These are phyloP conservation scores for Salix purpurea DNA, from an alignment of 345 rosid species.

Conservation along the genomic window DNA sequence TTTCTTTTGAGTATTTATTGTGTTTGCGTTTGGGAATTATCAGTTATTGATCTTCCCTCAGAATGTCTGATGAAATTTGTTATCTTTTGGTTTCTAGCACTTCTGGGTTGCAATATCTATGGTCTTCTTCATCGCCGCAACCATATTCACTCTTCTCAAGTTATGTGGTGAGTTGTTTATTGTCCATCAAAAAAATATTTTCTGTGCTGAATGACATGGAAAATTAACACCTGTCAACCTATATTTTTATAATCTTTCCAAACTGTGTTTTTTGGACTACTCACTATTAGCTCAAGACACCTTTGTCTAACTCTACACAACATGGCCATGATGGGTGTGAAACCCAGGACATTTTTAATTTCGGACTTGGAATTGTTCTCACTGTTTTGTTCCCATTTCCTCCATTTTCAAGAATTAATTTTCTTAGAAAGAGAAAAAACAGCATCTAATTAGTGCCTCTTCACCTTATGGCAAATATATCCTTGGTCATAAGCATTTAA, in stretches of 20 bases:
- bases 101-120: slow-evolving; percentile 91
- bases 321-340: too few relatives aligned
- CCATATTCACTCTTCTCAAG: slow-evolving; percentile 81
- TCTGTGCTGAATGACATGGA: background rate
- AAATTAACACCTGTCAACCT: background rate
- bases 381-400: too few relatives aligned
- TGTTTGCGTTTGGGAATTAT: background rate
- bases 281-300: too few relatives aligned
- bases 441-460: too few relatives aligned
- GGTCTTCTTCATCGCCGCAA: slow-evolving; percentile 90
- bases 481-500: background rate
- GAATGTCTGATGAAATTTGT: slow-evolving; percentile 17
- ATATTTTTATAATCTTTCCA: background rate
- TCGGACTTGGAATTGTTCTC: too few relatives aligned
- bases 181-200: background rate
- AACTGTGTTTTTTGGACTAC: too few relatives aligned
- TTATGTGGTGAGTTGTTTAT: slow-evolving; percentile 60
- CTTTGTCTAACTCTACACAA: too few relatives aligned
- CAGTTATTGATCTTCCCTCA: background rate
- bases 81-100: slow-evolving; percentile 53
- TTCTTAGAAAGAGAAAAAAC: too few relatives aligned
- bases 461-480: too few relatives aligned
- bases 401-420: too few relatives aligned
- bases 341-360: too few relatives aligned
- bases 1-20: background rate